Evolutionary conservation across 2,329 filamentous ascomycete genomes (phyloP), one percentile per base, ranked within the genome.

Genomic region (Trichophyton simii): DNA sequence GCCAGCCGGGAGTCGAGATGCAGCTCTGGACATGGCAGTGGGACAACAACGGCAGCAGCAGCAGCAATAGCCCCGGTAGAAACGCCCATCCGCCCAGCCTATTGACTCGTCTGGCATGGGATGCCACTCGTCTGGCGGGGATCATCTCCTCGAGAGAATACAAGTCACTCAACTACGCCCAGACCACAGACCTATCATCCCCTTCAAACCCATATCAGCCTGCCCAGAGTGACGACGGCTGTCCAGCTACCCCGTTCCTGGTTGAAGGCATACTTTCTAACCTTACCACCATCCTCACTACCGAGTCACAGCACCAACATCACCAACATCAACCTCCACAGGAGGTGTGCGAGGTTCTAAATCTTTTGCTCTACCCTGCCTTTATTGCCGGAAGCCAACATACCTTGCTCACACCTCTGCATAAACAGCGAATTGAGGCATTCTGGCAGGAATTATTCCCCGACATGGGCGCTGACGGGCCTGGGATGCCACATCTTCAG

Each of bases 361-460:
- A 62, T 28, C 58, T 64, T 44, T 60, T 64, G 2, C 61, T 64
- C 31, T 64, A 62, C 20, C 63, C 63, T 25, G 58, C 60, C 13
- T 64, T 64, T 50, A 46, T 59, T 28, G 63, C 60, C 2, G 63
- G 63, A 15, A 61, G 58, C 8, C 60, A 62, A 36, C 44, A 55
- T 34, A 46, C 20, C 15, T 13, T 59, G 1, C 55, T 64, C 44
- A 58, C 58, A 4, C 25, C 52, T 18, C 28, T 57, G 18, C 60
- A 64, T 22, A 54, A 54, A 20, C 20, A 20, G 13, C 52, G 57
- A 13, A 46, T 64, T n/a, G 63, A 62, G 41, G 41, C 25, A 11
- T 59, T 62, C 36, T 64, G 63, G 63, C 36, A 31, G 7, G 60
- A 61, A 13, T 62, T 62, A 11, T 62, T 62, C 22, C 46, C 34